Base-by-base conservation (phyloP, 129 eudicot species). In the Chrysanthemum makinoi region DNA sequence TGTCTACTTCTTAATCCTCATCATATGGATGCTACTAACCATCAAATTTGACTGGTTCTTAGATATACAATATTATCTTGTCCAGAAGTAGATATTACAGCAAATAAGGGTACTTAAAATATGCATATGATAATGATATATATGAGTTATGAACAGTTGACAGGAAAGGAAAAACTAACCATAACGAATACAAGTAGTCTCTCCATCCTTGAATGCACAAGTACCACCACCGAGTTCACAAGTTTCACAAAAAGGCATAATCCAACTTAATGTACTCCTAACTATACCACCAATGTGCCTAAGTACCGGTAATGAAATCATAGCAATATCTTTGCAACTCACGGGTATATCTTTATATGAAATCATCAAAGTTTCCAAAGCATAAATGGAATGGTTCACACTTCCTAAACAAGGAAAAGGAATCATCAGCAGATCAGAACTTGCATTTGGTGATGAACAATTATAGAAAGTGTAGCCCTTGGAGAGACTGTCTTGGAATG, bases 141-240 rank as follows among this genome's bases (percentile, higher is more conserved):
- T 28, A 28, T 28, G 33, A 28, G 5, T 28, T 28, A 62, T 62
- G 66, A 62, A 62, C 51, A 69, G 18, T 65, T 3, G 16, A 33
- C 18, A 18, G 13, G 14, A 63, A 63, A 2, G 65, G 52, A 62
- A 53, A 12, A 75, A 47, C 67, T 70, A 48, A 77, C 81, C 81
- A 44, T 56, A 28, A 28, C 77, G 77, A 12, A 61, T 53, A 57
- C 81, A 77, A 77, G 55, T 77, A 18, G 77, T 77, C 17, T 77
- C 8, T 39, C 46, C 10, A 39, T 39, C 46, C 46, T 39, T 39
- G 8, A 77, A 77, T 64, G 91, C 89, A 83, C 98, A 92, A 66
- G 72, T 50, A 33, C 83, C 78, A 20, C 94, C 93, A 60, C 58
- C 76, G 52, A 16, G 20, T 13, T 81, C 90, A 77, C 90, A 88